Conservation (phyloP, 352 stramenopile species). For the Phytophthora podocarpi region DNA sequence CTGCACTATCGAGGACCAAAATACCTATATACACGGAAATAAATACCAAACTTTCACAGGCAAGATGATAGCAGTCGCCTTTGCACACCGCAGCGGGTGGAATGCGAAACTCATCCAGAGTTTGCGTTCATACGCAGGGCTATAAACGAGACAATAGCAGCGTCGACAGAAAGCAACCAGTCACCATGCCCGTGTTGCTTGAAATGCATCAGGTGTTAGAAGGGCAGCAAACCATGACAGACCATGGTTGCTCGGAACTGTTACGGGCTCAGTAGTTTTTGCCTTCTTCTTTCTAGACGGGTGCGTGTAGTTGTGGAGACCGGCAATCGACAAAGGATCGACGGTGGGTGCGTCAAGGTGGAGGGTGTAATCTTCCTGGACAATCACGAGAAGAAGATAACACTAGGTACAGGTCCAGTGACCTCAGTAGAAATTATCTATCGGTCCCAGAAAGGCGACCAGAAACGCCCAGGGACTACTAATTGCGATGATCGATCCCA, state of each 20-base stretch:
- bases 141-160: slow-evolving; percentile 32
- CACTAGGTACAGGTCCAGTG: too few relatives aligned
- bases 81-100: slow-evolving; percentile 9
- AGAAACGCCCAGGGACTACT: slow-evolving; percentile 2
- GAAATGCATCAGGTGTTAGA: too few relatives aligned
- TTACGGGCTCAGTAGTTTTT: slow-evolving; percentile 17
- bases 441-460: slow-evolving; percentile 14
- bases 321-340: background rate
- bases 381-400: too few relatives aligned
- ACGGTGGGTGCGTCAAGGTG: background rate
- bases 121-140: slow-evolving; percentile 27
- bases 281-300: slow-evolving; percentile 27
- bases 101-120: slow-evolving; percentile 25
- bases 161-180: slow-evolving; percentile 27
- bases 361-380: background rate
- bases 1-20: slow-evolving; percentile 19
- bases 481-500: slow-evolving; percentile 2
- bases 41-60: slow-evolving; percentile 28
- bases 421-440: too few relatives aligned
- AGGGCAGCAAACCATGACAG: too few relatives aligned
- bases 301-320: slow-evolving; percentile 19
- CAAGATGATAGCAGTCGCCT: slow-evolving; percentile 28
- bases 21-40: slow-evolving; percentile 20
- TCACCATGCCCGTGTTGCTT: slow-evolving; percentile 25
- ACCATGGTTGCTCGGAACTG: too few relatives aligned